phyloP scores from a whole-genome alignment of 306 rosid species.

The Quercus agrifolia region DNA sequence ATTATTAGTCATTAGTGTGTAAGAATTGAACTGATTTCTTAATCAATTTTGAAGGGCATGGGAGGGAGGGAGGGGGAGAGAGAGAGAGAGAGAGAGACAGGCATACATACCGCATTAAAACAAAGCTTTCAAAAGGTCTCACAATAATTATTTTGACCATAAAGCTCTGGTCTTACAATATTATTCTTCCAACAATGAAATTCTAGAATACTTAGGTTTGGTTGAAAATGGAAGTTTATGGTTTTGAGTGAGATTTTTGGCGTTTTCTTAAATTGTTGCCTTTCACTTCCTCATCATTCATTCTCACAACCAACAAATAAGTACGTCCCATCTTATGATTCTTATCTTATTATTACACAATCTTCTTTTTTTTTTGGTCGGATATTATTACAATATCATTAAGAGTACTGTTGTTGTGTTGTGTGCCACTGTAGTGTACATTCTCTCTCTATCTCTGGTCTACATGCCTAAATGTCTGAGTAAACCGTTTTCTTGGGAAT shows the following conservation, averaged over 20 bases:
- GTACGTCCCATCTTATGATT: constrained; percentile 46
- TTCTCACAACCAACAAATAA: constrained; percentile 35
- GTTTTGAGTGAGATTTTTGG: constrained; percentile 71
- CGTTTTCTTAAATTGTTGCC: constrained; percentile 51
- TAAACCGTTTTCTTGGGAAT: constrained; percentile 12
- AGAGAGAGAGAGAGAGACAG: not conserved
- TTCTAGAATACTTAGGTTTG: constrained; percentile 49
- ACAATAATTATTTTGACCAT: constrained; percentile 43
- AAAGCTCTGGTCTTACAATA: constrained; percentile 21
- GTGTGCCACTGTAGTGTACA: not conserved
- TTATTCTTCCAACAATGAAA: constrained; percentile 27
- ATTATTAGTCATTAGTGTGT: constrained; percentile 33
- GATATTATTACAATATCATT: constrained; percentile 21
- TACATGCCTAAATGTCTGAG: not conserved
- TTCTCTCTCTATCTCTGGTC: not conserved
- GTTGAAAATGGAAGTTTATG: constrained; percentile 59
- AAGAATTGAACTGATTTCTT: constrained; percentile 7
- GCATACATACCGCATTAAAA: not conserved
- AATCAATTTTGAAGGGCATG: constrained; percentile 6
- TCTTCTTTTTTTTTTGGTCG: constrained; percentile 18
- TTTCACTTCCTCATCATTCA: constrained; percentile 40
- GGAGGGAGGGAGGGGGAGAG: not conserved
- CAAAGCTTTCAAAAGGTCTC: constrained; percentile 27
- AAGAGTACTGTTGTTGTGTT: not conserved
- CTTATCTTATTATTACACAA: constrained; percentile 30